phyloP scores from a whole-genome alignment of 2,329 filamentous ascomycete species.

The Penicillium freii region DNA sequence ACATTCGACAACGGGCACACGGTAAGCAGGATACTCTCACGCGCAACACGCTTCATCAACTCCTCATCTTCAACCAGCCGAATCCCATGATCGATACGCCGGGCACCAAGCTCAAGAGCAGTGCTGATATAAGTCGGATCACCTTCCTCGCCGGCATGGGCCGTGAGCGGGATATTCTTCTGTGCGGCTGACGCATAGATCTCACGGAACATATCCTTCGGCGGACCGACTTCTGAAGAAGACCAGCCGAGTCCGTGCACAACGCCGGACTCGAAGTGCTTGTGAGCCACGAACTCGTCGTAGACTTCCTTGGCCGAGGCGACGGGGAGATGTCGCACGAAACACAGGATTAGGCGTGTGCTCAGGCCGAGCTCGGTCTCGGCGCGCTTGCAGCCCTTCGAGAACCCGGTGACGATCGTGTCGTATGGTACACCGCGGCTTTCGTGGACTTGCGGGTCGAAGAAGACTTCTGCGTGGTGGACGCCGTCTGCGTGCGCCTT shows the following conservation, averaged over 20 bases:
- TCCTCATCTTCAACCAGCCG: conserved; percentile 59
- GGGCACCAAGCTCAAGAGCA: conserved; percentile 62
- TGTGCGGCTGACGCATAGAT: conserved; percentile 57
- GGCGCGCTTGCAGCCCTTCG: conserved; percentile 59
- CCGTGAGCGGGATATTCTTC: conserved; percentile 61
- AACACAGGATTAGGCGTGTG: conserved; percentile 67
- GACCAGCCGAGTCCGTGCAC: conserved; percentile 67
- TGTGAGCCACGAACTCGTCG: conserved; percentile 39
- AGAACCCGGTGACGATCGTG: conserved; percentile 64
- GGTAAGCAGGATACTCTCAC: conserved; percentile 61
- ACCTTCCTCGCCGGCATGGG: conserved; percentile 75
- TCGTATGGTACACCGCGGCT: conserved; percentile 61
- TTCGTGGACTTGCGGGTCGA: conserved; percentile 75
- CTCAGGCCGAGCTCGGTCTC: conserved; percentile 63
- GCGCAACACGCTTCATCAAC: conserved; percentile 59
- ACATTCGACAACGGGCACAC: conserved; percentile 75
- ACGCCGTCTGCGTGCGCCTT: conserved; percentile 64
- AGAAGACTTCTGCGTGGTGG: conserved; percentile 73
- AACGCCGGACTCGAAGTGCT: conserved; percentile 49
- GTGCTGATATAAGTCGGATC: conserved; percentile 63
- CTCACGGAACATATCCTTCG: conserved; percentile 59
- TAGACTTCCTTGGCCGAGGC: conserved; percentile 51
- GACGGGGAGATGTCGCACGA: conserved; percentile 67
- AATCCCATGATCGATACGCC: conserved; percentile 74
- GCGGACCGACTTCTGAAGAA: conserved; percentile 58